phyloP scores from a whole-genome alignment of 768 basidiomycete species.

The Tricholoma saponaceum region DNA sequence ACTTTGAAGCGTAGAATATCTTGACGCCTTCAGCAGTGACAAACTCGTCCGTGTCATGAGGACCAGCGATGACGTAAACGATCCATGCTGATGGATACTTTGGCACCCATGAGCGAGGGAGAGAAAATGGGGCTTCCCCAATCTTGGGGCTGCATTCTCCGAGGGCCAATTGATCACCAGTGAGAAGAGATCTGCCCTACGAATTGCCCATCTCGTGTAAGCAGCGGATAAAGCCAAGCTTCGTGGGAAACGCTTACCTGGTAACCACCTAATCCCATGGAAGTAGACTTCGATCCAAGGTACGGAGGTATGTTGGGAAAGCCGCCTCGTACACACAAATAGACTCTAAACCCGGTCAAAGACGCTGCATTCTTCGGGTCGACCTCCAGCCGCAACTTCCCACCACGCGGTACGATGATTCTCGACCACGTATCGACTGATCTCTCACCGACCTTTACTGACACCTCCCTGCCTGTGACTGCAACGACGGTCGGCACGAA shows the following conservation, averaged over 20 bases:
- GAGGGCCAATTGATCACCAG: constrained; percentile 49
- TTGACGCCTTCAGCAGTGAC: constrained; percentile 43
- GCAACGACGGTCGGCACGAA: constrained; percentile 45
- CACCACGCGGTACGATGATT: constrained; percentile 40
- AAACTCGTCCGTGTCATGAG: constrained; percentile 58
- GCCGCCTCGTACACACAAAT: constrained; percentile 56
- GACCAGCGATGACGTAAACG: constrained; percentile 55
- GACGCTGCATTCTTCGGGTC: constrained; percentile 9
- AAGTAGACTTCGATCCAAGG: constrained; percentile 63
- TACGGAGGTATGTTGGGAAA: constrained; percentile 54
- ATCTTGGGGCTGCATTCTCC: constrained; percentile 21
- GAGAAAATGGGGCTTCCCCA: constrained; percentile 11
- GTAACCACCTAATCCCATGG: constrained; percentile 57
- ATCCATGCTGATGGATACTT: constrained; percentile 46
- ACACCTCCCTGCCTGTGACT: constrained; percentile 47
- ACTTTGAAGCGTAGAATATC: constrained; percentile 47
- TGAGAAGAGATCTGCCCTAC: constrained; percentile 49
- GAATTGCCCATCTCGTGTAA: constrained; percentile 3
- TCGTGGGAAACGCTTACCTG: constrained; percentile 32
- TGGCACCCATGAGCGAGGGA: constrained; percentile 33
- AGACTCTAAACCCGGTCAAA: constrained; percentile 46
- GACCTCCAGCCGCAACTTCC: constrained; percentile 37
- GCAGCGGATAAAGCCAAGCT: not conserved
- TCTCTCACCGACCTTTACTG: constrained; percentile 37
- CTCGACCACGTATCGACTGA: constrained; percentile 44